Evolutionary conservation across 2,329 filamentous ascomycete genomes (phyloP).

Genomic region (Alternaria alternata): DNA sequence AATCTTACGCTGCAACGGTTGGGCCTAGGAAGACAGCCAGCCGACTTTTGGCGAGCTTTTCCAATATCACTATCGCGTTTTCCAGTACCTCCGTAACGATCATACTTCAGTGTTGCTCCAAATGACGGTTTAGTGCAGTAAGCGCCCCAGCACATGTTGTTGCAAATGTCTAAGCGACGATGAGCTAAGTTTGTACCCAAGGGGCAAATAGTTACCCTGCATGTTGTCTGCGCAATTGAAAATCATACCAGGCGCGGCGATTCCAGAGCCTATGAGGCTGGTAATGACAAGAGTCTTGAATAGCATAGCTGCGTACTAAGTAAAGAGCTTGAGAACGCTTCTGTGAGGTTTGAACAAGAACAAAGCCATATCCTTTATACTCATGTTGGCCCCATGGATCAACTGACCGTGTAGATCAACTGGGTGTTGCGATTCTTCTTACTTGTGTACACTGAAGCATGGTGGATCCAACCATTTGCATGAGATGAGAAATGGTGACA

Average conservation of each 20-base stretch:
- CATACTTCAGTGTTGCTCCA: constrained; percentile 1
- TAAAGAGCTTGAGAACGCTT: background rate
- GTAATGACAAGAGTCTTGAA: background rate
- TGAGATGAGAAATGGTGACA: background rate
- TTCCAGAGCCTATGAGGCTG: background rate
- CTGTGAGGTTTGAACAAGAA: background rate
- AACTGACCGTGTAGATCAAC: too few species aligned
- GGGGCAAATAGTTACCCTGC: background rate
- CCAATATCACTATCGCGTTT: background rate
- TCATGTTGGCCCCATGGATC: background rate
- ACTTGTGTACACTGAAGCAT: background rate
- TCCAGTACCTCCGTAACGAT: constrained; percentile 1
- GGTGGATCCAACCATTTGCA: background rate
- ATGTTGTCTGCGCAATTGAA: constrained; percentile 1
- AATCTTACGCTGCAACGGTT: background rate
- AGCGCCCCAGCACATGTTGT: constrained; percentile 9
- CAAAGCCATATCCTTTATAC: background rate
- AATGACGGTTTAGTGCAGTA: constrained; percentile 4
- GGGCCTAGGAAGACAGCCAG: constrained; percentile 1
- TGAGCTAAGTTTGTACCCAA: background rate
- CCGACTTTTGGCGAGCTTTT: background rate
- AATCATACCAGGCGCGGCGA: background rate
- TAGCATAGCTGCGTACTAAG: background rate
- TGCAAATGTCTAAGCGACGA: background rate
- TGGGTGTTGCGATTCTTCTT: background rate